Evolutionary conservation across 352 stramenopile genomes (phyloP), one percentile per base, ranked within the genome.

Genomic region (Globisporangium iwayamae): DNA sequence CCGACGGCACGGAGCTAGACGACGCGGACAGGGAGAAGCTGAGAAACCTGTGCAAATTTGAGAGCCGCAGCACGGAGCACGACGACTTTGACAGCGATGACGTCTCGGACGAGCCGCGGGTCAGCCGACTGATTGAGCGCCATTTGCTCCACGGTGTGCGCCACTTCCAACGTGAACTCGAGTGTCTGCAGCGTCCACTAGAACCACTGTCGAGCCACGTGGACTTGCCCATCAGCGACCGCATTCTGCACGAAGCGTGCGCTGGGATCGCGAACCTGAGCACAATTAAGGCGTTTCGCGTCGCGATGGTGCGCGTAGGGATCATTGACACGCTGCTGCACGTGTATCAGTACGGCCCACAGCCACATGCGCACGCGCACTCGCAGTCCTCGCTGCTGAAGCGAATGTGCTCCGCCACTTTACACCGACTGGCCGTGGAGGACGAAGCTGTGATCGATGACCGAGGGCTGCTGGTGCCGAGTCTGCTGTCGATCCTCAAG

Each of bases 251-350:
- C 3, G 83, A 92, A 68, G 78, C 78, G 4, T 85, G 78, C 30
- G 72, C 78, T 0, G 81, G 74, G 0, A 75, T 92, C n/a, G 73
- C 83, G 4, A 94, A 94, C 57, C 43, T 94, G 56, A 90, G 82
- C 59, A 91, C 82, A 0, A 66, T 89, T 10, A 78, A 81, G 51
- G 58, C 56, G 0, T 87, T 92, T 18, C 83, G 85, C 6, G 50
- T 71, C 8, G 72, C 74, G 1, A 89, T 92, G 80, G 76, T 91
- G 32, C 71, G 67, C 1, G 46, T 78, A 4, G 79, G 77, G 0
- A 65, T 91, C 52, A 78, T 92, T 30, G 52, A 67, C 2, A 89
- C 80, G 22, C 59, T 91, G 2, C 50, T 91, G 20, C 69, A 69
- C 5, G 55, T 94, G 20, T 78, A 73, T 11, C 54, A 74, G 14